phyloP scores from a whole-genome alignment of 1,284 basidiomycete species.

The Caloboletus firmus region DNA sequence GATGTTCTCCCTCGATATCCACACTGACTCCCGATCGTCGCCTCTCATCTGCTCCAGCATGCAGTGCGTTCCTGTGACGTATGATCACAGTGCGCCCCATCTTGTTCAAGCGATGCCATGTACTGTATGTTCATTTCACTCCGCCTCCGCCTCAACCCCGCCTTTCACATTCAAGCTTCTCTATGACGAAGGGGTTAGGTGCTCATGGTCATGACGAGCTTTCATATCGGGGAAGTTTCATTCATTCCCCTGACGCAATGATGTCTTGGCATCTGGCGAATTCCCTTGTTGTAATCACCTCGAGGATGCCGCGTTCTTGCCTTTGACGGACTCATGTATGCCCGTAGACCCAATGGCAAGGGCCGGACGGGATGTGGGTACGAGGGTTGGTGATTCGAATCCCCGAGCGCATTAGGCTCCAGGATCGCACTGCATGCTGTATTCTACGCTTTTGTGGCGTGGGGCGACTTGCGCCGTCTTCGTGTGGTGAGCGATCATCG shows the following conservation, averaged over 20 bases:
- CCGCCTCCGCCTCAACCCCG: constrained; percentile 33
- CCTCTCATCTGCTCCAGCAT: constrained; percentile 4
- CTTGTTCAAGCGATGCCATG: constrained; percentile 1
- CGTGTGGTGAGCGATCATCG: constrained; percentile 4
- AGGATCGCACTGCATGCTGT: constrained; percentile 5
- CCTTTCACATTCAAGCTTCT: constrained; percentile 19
- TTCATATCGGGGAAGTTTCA: constrained; percentile 10
- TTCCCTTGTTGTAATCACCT: constrained; percentile 33
- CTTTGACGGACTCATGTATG: constrained; percentile 7
- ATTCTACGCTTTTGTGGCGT: constrained; percentile 14
- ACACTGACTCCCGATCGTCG: constrained; percentile 18
- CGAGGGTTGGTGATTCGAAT: constrained; percentile 6
- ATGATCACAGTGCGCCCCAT: constrained; percentile 12
- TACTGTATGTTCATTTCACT: constrained; percentile 16
- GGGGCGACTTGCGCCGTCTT: neutral
- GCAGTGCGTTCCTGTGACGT: constrained; percentile 32
- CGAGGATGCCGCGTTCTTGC: constrained; percentile 28
- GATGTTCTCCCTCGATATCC: constrained; percentile 12
- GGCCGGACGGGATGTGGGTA: constrained; percentile 15
- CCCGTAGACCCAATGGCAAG: neutral
- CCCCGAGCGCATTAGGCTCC: neutral
- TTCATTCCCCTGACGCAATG: constrained; percentile 10
- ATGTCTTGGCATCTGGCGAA: constrained; percentile 10
- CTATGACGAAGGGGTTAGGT: constrained; percentile 20
- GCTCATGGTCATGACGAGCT: constrained; percentile 13